Conservation (phyloP, 495 filamentous ascomycete species). For the Xylaria nigripes region DNA sequence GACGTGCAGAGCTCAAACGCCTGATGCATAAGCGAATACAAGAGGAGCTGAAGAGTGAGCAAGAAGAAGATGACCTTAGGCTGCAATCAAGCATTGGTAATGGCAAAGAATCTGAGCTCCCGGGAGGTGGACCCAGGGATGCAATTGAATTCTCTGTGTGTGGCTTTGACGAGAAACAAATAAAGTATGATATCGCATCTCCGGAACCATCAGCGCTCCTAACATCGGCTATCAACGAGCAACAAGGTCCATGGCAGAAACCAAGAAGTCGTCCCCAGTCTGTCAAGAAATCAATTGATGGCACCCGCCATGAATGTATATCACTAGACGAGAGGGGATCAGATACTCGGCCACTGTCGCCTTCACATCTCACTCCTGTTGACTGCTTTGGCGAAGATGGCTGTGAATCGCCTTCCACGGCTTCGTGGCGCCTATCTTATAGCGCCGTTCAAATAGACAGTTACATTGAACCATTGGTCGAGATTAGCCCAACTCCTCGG, state of each 20-base stretch:
- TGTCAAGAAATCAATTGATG: constrained; percentile 4
- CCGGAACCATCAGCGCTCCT: constrained; percentile 1
- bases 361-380: constrained; percentile 26
- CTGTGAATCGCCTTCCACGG: constrained; percentile 26
- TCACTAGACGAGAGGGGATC: constrained; percentile 15
- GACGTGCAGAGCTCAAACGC: constrained; percentile 43
- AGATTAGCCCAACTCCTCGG: neutral
- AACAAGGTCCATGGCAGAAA: constrained; percentile 7
- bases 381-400: constrained; percentile 17
- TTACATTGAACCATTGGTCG: constrained; percentile 17
- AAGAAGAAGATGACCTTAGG: constrained; percentile 18
- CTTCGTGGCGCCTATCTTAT: constrained; percentile 34
- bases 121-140: constrained; percentile 33
- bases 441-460: constrained; percentile 28
- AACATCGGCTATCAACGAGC: neutral
- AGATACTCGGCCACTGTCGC: constrained; percentile 21
- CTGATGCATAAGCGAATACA: constrained; percentile 45
- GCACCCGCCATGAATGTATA: constrained; percentile 2
- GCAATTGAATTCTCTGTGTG: constrained; percentile 33
- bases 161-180: constrained; percentile 11
- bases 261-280: constrained; percentile 22
- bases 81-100: constrained; percentile 10
- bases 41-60: constrained; percentile 41
- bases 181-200: neutral
- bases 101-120: constrained; percentile 14